Conservation (phyloP, 2,329 filamentous ascomycete species). For the Metarhizium sp. region DNA sequence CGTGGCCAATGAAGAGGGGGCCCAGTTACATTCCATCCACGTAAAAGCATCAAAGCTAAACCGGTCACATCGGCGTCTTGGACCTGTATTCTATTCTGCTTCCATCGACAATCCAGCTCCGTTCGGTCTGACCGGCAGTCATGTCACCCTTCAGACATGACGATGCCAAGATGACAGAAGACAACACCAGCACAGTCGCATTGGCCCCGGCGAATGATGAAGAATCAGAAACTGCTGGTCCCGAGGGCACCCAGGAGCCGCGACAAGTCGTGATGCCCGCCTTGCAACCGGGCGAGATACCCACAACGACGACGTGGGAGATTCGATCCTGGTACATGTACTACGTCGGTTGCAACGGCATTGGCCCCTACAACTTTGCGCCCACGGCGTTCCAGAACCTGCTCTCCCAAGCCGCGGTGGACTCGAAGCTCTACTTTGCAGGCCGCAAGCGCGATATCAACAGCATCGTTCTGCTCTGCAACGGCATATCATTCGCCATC, state of each 20-base stretch:
- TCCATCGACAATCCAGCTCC: background rate
- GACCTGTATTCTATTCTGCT: background rate
- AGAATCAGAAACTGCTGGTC: background rate
- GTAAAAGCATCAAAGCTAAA: background rate
- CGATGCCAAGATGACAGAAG: background rate
- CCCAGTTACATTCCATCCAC: background rate
- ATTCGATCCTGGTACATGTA: slow-evolving; percentile 30
- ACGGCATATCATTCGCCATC: slow-evolving; percentile 61
- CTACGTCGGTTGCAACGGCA: slow-evolving; percentile 59
- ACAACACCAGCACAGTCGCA: background rate
- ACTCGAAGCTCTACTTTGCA: slow-evolving; percentile 41
- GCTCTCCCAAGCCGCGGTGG: slow-evolving; percentile 47
- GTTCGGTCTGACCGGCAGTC: background rate
- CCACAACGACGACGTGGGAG: slow-evolving; percentile 14
- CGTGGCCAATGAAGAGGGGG: no score
- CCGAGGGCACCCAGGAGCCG: background rate
- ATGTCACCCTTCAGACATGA: background rate
- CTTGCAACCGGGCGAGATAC: background rate
- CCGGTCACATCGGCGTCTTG: background rate
- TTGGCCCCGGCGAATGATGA: background rate
- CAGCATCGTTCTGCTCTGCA: slow-evolving; percentile 54
- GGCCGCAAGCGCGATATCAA: slow-evolving; percentile 49
- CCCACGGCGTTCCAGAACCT: slow-evolving; percentile 59
- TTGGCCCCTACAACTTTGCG: slow-evolving; percentile 53
- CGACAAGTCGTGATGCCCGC: slow-evolving; percentile 1